Evolutionary conservation across 2,329 filamentous ascomycete genomes (phyloP).

Genomic region (Pezicula radicicola): DNA sequence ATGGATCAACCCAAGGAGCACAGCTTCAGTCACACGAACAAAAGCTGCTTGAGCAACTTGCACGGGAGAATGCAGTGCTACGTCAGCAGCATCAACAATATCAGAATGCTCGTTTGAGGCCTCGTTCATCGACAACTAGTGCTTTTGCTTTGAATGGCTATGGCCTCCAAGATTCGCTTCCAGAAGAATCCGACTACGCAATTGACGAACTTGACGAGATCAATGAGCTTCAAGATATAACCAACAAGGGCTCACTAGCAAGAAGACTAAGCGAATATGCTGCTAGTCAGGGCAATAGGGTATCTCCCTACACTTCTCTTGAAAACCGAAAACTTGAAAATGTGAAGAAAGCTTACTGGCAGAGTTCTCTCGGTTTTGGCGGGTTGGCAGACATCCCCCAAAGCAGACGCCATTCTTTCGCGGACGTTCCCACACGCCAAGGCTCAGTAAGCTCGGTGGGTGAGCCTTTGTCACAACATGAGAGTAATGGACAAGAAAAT

Average conservation of each 20-base stretch:
- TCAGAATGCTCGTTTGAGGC: constrained; percentile 50
- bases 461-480: constrained; percentile 42
- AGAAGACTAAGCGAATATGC: constrained; percentile 35
- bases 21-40: constrained; percentile 53
- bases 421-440: constrained; percentile 62
- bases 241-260: constrained; percentile 23
- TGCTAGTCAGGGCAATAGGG: constrained; percentile 24
- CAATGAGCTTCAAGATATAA: constrained; percentile 41
- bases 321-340: constrained; percentile 63
- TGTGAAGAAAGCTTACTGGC: constrained; percentile 68
- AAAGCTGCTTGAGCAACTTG: constrained; percentile 61
- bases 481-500: constrained; percentile 22
- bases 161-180: constrained; percentile 55
- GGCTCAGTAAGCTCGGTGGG: constrained; percentile 59
- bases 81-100: constrained; percentile 58
- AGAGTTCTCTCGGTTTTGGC: constrained; percentile 66
- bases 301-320: constrained; percentile 35
- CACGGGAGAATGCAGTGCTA: constrained; percentile 60
- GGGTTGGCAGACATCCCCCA: constrained; percentile 62
- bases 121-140: constrained; percentile 53
- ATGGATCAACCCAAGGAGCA: constrained; percentile 51
- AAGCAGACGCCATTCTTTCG: constrained; percentile 78
- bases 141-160: constrained; percentile 53
- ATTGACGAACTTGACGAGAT: constrained; percentile 68
- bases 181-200: constrained; percentile 68